Evolutionary conservation across 495 filamentous ascomycete species (phyloP).

Genomic region (Talaromyces borbonicus): DNA sequence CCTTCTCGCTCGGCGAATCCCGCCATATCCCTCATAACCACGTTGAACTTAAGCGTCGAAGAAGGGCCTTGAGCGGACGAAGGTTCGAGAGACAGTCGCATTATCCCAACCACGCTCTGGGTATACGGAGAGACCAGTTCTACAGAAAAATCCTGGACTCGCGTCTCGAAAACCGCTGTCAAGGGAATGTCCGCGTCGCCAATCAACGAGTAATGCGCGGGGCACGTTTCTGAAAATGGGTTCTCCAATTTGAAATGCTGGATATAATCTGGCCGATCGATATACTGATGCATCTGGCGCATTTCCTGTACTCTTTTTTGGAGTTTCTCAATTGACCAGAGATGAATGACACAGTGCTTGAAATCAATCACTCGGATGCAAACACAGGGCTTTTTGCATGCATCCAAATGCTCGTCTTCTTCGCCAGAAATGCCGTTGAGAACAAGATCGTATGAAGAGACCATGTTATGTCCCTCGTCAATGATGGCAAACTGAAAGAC

Average conservation of each 20-base stretch:
- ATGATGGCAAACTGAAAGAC: slow-evolving; percentile 94
- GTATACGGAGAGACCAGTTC: slow-evolving; percentile 93
- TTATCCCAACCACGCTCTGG: slow-evolving; percentile 74
- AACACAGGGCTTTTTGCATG: slow-evolving; percentile 78
- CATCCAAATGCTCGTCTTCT: slow-evolving; percentile 74
- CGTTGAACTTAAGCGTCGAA: slow-evolving; percentile 93
- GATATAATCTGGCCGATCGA: slow-evolving; percentile 87
- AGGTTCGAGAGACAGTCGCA: slow-evolving; percentile 84
- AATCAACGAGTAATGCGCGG: slow-evolving; percentile 84
- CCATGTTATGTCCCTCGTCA: slow-evolving; percentile 76
- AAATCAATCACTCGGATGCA: slow-evolving; percentile 89
- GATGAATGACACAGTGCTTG: slow-evolving; percentile 72
- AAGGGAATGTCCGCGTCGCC: slow-evolving; percentile 92
- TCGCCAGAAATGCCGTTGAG: slow-evolving; percentile 87
- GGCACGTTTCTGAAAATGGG: slow-evolving; percentile 80
- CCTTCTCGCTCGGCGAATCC: slow-evolving; percentile 96
- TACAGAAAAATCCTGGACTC: slow-evolving; percentile 87
- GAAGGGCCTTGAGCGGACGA: slow-evolving; percentile 88
- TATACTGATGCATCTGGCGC: slow-evolving; percentile 93
- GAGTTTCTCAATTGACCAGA: slow-evolving; percentile 93
- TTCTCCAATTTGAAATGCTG: slow-evolving; percentile 52
- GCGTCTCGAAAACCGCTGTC: slow-evolving; percentile 86
- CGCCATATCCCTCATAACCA: slow-evolving; percentile 95
- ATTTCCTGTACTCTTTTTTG: slow-evolving; percentile 78
- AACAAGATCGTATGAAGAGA: slow-evolving; percentile 92